Evolutionary conservation across 345 rosid genomes (phyloP), one percentile per base, ranked within the genome.

Genomic region (Arabidopsis thaliana): DNA sequence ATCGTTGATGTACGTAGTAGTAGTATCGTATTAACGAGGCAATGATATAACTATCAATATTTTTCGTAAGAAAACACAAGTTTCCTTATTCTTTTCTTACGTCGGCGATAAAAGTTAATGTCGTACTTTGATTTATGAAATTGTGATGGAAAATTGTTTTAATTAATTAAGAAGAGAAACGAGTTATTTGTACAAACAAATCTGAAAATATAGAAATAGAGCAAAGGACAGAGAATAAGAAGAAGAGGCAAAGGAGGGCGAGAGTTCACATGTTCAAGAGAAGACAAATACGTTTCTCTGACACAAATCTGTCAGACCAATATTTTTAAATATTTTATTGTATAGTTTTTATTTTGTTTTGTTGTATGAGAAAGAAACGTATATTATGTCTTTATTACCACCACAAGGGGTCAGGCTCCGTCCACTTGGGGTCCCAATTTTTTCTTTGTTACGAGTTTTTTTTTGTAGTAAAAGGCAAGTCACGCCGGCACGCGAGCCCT

Each of bases 401-500:
- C 56, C 60, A 34, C 25, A 41, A 59, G 62, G 55, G 69, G 57
- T 60, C 49, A n/a, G 48, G 10, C n/a, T 48, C 59, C 36, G 63
- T 58, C 73, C 84, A 76, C 72, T 67, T 83, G 82, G 87, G 85
- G 68, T 83, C 89, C 81, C 8, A 14, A 36, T 2, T 10, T 23
- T 56, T 30, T 55, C 45, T 32, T 65, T 11, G 13, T n/a, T 28
- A 50, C 38, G 3, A n/a, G 14, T 30, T 82, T 71, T 50, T 65
- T 77, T 59, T 28, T 75, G 81, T 66, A 73, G 74, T 77, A 73
- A 81, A 85, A 82, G 85, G 86, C 49, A 76, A 64, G 81, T 80
- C 86, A 84, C 84, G 85, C 89, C 81, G 80, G 91, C 87, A 84
- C 87, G 86, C 89, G 86, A 71, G 20, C 48, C 71, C 67, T 80